Percentiles rank a stretch among this genome's conserved stretches.
phyloP scores from a whole-genome alignment of 371 early-diverging fungal genomes.

The Coemansia sp. region DNA sequence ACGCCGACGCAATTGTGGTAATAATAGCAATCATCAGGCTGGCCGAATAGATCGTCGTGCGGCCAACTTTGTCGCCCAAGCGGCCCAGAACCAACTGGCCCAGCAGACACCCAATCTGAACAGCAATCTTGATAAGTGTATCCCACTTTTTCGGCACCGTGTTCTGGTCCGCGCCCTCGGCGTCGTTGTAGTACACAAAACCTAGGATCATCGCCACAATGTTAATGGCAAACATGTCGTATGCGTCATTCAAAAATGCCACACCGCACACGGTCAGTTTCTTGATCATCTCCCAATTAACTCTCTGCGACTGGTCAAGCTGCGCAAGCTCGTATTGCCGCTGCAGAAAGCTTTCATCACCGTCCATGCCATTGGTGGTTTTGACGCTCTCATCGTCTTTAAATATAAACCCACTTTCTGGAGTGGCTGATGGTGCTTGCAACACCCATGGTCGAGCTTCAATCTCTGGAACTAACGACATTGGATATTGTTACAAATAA shows the following conservation, averaged over 20 bases:
- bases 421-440: background rate
- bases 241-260: slow-evolving; percentile 87
- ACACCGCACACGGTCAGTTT: slow-evolving; percentile 86
- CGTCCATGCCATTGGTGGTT: background rate
- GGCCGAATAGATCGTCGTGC: slow-evolving; percentile 81
- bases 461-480: slow-evolving; percentile 12
- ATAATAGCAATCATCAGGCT: slow-evolving; percentile 80
- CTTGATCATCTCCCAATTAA: slow-evolving; percentile 78
- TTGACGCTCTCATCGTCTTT: background rate
- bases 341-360: slow-evolving; percentile 13
- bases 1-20: slow-evolving; percentile 78
- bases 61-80: slow-evolving; percentile 81
- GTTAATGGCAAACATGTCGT: slow-evolving; percentile 87
- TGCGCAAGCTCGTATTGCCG: slow-evolving; percentile 51
- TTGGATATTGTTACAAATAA: background rate
- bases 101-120: slow-evolving; percentile 79
- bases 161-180: slow-evolving; percentile 37
- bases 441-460: background rate
- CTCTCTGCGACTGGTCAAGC: slow-evolving; percentile 55
- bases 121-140: slow-evolving; percentile 77
- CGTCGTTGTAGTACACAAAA: slow-evolving; percentile 65
- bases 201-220: slow-evolving; percentile 80
- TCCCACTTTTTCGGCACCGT: slow-evolving; percentile 68
- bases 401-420: background rate
- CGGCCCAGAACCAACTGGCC: slow-evolving; percentile 87